Base-by-base conservation (phyloP, 768 basidiomycete genomes). In the Suillus decipiens region DNA sequence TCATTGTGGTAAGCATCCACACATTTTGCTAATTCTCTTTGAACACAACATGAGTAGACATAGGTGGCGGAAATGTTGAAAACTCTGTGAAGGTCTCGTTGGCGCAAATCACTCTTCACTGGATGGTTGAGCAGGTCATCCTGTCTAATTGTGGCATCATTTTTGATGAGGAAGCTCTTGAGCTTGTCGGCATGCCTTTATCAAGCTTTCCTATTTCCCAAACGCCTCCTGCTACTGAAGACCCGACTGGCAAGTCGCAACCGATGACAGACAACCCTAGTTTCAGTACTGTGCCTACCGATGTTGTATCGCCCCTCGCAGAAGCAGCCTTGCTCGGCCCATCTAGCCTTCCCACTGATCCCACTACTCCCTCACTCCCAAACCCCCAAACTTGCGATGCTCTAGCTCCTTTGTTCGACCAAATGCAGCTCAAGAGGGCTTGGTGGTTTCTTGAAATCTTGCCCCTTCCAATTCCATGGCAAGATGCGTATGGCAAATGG, bases 401-500 rank as follows among this genome's bases (percentile, higher is more conserved):
- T n/a, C 47, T 84, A n/a, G 74, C 84, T 69, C 83, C 82, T 1
- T 67, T 87, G 2, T 75, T 85, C 64, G 89, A 92, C 66, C 60
- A 78, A 64, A 74, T 93, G 51, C 72, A 76, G 70, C 54, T 56
- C 9, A 71, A 72, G 17, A 74, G 72, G 22, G 5, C 78, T 1
- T 93, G 91, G 91, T 89, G 88, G 89, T 39, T 89, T n/a, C 74
- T 92, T 41, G 91, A 93, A 74, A 74, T 90, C 33, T 34, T 91
- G 0, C 90, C 88, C 17, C 69, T 81, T 60, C 71, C 68, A 43
- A 84, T 80, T 67, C 71, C 77, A 22, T 88, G 81, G 80, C 89
- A 91, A 70, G 86, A 90, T 63, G 66, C 63, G 0, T 57, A 80
- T 1, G 84, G 86, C 2, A 69, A 67, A 17, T 90, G 88, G 89